Evolutionary conservation across 1,284 basidiomycete genomes (phyloP), one percentile per base, ranked within the genome.

Genomic region (Ustilago tritici): DNA sequence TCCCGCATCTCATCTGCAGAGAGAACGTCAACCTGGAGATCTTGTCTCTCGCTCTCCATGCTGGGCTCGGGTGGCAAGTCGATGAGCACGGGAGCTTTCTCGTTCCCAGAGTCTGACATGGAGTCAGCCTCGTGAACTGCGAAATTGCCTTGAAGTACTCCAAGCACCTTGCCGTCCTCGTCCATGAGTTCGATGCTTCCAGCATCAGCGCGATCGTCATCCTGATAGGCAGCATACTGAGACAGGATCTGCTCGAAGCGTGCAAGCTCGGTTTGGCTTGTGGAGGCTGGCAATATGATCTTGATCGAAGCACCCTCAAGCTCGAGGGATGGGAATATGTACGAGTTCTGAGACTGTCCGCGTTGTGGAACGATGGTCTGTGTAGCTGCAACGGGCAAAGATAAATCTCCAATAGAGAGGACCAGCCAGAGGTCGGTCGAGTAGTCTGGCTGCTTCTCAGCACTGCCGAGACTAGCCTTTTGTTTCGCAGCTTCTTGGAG

Each of bases 61-160:
- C 40, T 47, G n/a, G 75, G 64, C 56, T 73, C 71, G 56, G 76
- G 76, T 0, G 72, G 66, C 15, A 76, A 72, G 28, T 82, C 81
- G 58, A 82, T 74, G 19, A 80, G 59, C 8, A 82, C 81, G 3
- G 81, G 81, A 12, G 74, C 63, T 60, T 82, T 82, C 53, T 82
- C 80, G 56, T 70, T 69, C 35, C 80, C 80, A 12, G 70, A 59
- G 46, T 70, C 70, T 11, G 66, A 73, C 59, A 82, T 64, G 4
- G 61, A 49, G n/a, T 69, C 66, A 32, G 71, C 63, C 50, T 82
- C 80, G 23, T 47, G 65, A 1, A 76, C 61, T 15, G 64, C 63
- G 67, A 73, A 81, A 46, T 60, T 56, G 36, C 74, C 79, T 35
- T 76, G 65, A 10, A 81, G 47, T 2, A 72, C 61, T n/a, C 77